Conservation (phyloP, 108 stramenopile species). For the Nannochloropsis oceanica region DNA sequence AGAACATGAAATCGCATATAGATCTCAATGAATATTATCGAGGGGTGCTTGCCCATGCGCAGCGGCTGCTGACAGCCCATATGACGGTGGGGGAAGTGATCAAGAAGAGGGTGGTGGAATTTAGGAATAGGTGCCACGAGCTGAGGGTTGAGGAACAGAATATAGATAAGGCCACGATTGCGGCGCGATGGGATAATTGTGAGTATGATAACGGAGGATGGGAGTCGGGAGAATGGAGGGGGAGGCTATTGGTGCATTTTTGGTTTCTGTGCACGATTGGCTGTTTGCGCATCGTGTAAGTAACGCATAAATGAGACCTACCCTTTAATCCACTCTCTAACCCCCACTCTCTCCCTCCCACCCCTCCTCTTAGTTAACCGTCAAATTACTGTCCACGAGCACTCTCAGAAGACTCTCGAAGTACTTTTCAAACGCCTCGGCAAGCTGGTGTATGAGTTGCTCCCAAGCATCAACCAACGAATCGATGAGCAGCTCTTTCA, state of each 20-base stretch:
- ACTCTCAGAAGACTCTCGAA: not conserved
- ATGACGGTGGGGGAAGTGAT: not conserved
- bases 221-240: no score
- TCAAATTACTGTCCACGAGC: not conserved
- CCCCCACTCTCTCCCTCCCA: no score
- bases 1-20: not conserved
- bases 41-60: not conserved
- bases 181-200: not conserved
- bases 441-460: not conserved
- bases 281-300: no score
- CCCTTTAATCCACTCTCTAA: no score
- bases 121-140: not conserved
- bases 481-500: not conserved
- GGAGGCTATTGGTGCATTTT: no score
- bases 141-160: not conserved
- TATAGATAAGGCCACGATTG: not conserved
- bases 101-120: not conserved
- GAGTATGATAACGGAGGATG: not conserved
- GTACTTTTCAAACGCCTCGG: not conserved
- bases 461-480: not conserved
- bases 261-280: no score
- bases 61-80: not conserved
- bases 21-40: not conserved
- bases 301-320: no score
- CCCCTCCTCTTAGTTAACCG: not conserved